Conservation (phyloP, 257 asterid species). For the Verbena officinalis region DNA sequence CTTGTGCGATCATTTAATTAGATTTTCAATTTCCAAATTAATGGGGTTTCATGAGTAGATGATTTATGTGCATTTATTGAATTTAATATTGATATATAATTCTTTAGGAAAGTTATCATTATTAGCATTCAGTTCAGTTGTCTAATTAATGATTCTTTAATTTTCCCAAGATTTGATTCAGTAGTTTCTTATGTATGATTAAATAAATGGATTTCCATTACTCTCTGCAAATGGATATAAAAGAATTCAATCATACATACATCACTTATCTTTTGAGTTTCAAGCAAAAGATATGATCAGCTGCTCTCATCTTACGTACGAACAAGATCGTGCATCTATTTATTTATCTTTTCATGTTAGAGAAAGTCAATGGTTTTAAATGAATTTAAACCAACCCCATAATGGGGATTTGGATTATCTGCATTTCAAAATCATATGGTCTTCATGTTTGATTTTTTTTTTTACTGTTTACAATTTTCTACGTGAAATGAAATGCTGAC, state of each 20-base stretch:
- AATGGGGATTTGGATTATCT: neutral
- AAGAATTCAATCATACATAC: too few species aligned
- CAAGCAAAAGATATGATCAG: neutral
- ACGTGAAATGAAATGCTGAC: neutral
- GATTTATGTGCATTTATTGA: slow-evolving; percentile 27
- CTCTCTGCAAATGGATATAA: neutral
- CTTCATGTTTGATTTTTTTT: neutral
- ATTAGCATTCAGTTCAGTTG: slow-evolving; percentile 7
- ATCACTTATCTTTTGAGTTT: too few species aligned
- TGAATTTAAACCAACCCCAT: slow-evolving; percentile 7
- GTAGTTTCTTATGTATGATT: neutral
- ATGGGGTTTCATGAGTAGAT: slow-evolving; percentile 12
- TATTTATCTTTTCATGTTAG: neutral
- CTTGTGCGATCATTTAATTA: slow-evolving; percentile 13
- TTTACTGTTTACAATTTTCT: neutral
- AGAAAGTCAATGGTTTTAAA: slow-evolving; percentile 18
- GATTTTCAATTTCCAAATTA: slow-evolving; percentile 27
- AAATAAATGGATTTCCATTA: neutral
- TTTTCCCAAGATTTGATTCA: neutral
- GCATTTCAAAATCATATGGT: neutral
- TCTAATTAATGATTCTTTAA: slow-evolving; percentile 3
- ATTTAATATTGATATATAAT: slow-evolving; percentile 15
- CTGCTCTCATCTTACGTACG: neutral
- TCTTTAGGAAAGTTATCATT: neutral
- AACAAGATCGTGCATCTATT: neutral